phyloP scores from a whole-genome alignment of 805 yeast genomes.

The Isabelozyma rhagii region DNA sequence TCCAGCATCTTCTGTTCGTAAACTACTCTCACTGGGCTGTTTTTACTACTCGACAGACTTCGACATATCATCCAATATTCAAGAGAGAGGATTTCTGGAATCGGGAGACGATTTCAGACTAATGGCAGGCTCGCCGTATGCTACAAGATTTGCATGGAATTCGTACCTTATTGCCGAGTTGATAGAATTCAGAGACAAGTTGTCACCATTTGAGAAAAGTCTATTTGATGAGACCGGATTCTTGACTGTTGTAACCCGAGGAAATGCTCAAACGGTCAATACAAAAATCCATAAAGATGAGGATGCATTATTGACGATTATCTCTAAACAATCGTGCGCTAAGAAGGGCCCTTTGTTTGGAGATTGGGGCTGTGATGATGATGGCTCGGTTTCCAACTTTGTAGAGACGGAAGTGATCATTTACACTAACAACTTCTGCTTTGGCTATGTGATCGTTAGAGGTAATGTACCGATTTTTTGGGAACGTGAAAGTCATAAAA shows the following conservation, averaged over 20 bases:
- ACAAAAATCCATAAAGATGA: slow-evolving; percentile 23
- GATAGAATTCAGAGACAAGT: slow-evolving; percentile 43
- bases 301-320: slow-evolving; percentile 43
- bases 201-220: slow-evolving; percentile 36
- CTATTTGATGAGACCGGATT: slow-evolving; percentile 47
- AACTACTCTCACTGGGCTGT: slow-evolving; percentile 43
- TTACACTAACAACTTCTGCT: slow-evolving; percentile 37
- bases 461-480: slow-evolving; percentile 58
- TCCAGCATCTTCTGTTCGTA: slow-evolving; percentile 45
- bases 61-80: slow-evolving; percentile 44
- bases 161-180: slow-evolving; percentile 43
- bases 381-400: slow-evolving; percentile 50
- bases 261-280: slow-evolving; percentile 48
- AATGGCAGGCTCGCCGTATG: slow-evolving; percentile 38
- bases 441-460: slow-evolving; percentile 43
- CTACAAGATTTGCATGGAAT: slow-evolving; percentile 51
- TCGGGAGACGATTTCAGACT: slow-evolving; percentile 16
- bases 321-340: slow-evolving; percentile 49
- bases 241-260: slow-evolving; percentile 46
- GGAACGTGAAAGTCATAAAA: slow-evolving; percentile 44
- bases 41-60: slow-evolving; percentile 48
- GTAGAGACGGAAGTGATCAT: slow-evolving; percentile 51
- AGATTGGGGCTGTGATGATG: slow-evolving; percentile 57
- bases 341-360: slow-evolving; percentile 52
- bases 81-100: slow-evolving; percentile 37